Evolutionary conservation across 139 green algal genomes (phyloP).

Genomic region (Chlamydomonas sphaeroides): DNA sequence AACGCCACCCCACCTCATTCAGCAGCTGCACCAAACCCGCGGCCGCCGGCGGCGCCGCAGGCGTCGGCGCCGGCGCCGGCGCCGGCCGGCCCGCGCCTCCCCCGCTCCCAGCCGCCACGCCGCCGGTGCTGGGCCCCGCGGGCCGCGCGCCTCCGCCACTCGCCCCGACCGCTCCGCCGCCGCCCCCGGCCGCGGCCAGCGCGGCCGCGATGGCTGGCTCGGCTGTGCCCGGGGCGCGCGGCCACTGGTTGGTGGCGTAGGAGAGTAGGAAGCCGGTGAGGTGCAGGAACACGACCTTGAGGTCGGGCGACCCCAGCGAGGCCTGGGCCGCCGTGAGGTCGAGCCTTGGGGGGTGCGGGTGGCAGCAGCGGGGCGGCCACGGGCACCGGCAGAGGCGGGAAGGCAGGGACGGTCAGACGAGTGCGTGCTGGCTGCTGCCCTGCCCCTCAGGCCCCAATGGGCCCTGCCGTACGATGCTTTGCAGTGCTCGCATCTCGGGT

Average conservation of each 20-base stretch:
- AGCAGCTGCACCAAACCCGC: slow-evolving; percentile 52
- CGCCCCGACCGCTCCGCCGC: not conserved
- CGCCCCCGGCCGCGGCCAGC: not conserved
- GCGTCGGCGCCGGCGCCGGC: not conserved
- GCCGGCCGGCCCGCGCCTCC: not conserved
- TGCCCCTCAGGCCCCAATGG: too few species aligned
- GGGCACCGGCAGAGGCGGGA: too few species aligned
- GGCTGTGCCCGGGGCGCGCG: not conserved
- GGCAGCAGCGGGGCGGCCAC: too few species aligned
- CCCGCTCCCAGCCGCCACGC: not conserved
- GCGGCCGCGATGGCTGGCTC: slow-evolving; percentile 28
- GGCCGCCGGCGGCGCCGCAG: not conserved
- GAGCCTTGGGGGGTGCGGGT: slow-evolving; percentile 23
- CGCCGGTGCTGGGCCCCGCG: too few species aligned
- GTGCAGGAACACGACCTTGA: slow-evolving; percentile 68
- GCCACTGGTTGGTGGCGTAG: slow-evolving; percentile 61
- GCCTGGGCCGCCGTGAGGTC: slow-evolving; percentile 63
- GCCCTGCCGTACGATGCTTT: too few species aligned
- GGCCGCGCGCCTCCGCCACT: too few species aligned
- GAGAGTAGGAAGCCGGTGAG: slow-evolving; percentile 65
- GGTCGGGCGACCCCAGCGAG: slow-evolving; percentile 52
- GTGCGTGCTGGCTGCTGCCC: too few species aligned
- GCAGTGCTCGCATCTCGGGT: too few species aligned
- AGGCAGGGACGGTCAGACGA: too few species aligned
- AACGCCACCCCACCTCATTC: too few species aligned